These are phyloP conservation scores for Oemleria cerasiformis DNA, from an alignment of 306 rosid genomes.

Conservation along the genomic window DNA sequence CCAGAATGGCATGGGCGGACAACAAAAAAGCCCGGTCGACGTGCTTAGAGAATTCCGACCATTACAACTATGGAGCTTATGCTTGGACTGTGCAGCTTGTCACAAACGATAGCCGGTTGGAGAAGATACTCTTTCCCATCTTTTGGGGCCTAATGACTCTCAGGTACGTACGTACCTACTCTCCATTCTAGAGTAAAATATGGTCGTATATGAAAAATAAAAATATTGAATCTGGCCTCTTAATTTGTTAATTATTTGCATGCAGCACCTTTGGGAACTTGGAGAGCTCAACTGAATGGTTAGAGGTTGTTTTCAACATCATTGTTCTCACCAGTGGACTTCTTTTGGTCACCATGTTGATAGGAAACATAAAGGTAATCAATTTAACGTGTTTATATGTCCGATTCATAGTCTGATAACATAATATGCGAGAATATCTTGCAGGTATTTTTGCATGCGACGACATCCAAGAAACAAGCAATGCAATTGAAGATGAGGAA, in stretches of 20 bases:
- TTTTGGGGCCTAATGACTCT: conserved; percentile 98
- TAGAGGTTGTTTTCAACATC: conserved; percentile 85
- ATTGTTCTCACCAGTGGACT: conserved; percentile 89
- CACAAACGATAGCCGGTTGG: conserved; percentile 65
- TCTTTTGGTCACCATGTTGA: conserved; percentile 86
- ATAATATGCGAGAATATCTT: not conserved
- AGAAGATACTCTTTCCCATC: conserved; percentile 82
- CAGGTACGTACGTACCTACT: conserved; percentile 40
- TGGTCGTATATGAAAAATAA: too few relatives aligned
- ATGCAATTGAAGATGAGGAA: conserved; percentile 93
- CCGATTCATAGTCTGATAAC: not conserved
- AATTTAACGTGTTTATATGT: not conserved
- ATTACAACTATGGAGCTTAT: conserved; percentile 72
- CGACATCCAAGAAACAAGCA: conserved; percentile 88
- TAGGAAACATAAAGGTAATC: conserved; percentile 87
- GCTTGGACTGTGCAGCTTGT: conserved; percentile 87
- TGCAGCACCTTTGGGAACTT: conserved; percentile 88
- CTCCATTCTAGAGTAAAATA: too few relatives aligned
- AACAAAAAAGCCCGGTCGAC: conserved; percentile 62
- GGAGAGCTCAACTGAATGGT: conserved; percentile 83
- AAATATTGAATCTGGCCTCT: not conserved
- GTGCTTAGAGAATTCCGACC: conserved; percentile 53
- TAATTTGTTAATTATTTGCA: not conserved
- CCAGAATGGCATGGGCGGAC: conserved; percentile 59
- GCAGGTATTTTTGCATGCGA: conserved; percentile 87